Evolutionary conservation across 2,329 filamentous ascomycete genomes (phyloP), one percentile per base, ranked within the genome.

Genomic region (Aspergillus tubingensis): DNA sequence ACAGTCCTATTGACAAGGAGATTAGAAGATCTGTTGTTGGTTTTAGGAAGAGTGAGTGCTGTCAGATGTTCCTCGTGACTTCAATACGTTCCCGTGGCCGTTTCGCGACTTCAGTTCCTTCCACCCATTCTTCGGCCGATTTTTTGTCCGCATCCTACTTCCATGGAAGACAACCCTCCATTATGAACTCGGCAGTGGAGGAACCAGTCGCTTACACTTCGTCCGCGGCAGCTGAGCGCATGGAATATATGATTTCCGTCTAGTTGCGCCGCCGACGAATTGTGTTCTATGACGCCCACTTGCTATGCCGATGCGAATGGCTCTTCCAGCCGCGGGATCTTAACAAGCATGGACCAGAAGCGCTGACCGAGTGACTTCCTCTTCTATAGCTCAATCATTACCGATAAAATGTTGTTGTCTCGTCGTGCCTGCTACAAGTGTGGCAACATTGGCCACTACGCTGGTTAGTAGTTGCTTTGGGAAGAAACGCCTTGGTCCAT

Each of bases 351-450:
- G 13, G 27, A 51, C 38, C 58, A 50, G 51, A 52, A 55, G 52
- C 55, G 59, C 65, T 66, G 60, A 68, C 67, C 66, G 50, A 27
- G 53, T 17, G 36, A 49, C 17, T 23, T 32, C 49, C 39, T 41
- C 50, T 47, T 27, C 54, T 54, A 19, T 64, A 64, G 49, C 48
- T 57, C 63, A 67, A 62, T 67, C n/a, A 8, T 62, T 64, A 67
- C 59, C 61, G 61, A 55, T 74, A 82, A 74, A 70, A 93, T 92
- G 90, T 90, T 90, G 81, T 90, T 92, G 71, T 91, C 89, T 76
- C 89, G 90, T 79, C 89, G 90, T 80, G 90, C 90, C 71, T 93
- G 90, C 85, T 91, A 91, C 84, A 91, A 82, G 70, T 82, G 80
- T 78, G 90, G 90, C 82, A 92, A 92, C 73, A 89, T 92, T 77